A percentile compares a stretch with the other conserved stretches of the same genome.
Conservation (phyloP, 2,329 filamentous ascomycete genomes). For the Verticillium klebahnii region DNA sequence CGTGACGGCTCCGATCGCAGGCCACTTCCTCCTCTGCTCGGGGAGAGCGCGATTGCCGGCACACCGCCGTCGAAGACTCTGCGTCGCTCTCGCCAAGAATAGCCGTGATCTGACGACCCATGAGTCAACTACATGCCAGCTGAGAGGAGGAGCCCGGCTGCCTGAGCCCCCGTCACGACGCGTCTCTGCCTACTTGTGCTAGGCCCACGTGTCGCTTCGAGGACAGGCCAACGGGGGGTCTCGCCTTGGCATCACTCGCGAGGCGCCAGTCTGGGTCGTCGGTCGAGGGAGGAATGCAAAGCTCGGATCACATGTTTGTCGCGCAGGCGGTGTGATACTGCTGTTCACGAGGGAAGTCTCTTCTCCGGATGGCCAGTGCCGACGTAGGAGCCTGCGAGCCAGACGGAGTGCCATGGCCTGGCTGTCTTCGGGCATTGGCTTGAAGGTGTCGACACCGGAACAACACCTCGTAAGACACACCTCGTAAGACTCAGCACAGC, state of each 20-base stretch:
- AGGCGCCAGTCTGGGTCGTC: not conserved
- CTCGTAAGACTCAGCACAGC: too few species aligned
- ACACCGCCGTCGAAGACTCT: not conserved
- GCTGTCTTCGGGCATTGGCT: too few species aligned
- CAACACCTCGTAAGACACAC: too few species aligned
- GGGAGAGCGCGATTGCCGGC: not conserved
- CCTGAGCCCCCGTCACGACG: not conserved
- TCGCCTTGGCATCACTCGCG: not conserved
- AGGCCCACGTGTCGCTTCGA: not conserved
- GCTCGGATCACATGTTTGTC: not conserved
- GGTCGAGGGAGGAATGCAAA: not conserved
- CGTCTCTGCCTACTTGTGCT: not conserved
- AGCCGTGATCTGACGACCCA: not conserved
- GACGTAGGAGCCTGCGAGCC: not conserved
- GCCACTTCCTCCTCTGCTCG: not conserved
- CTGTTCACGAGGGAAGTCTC: not conserved
- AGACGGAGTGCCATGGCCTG: too few species aligned
- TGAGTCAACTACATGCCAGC: not conserved
- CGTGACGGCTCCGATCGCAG: not conserved
- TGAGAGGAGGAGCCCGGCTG: not conserved
- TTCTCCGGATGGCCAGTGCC: too few species aligned
- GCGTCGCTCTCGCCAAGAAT: not conserved
- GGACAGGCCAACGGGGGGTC: not conserved
- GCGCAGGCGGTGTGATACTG: not conserved
- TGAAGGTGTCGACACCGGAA: too few species aligned